Conservation (phyloP, 768 basidiomycete species). For the Rhizopogon vinicolor region DNA sequence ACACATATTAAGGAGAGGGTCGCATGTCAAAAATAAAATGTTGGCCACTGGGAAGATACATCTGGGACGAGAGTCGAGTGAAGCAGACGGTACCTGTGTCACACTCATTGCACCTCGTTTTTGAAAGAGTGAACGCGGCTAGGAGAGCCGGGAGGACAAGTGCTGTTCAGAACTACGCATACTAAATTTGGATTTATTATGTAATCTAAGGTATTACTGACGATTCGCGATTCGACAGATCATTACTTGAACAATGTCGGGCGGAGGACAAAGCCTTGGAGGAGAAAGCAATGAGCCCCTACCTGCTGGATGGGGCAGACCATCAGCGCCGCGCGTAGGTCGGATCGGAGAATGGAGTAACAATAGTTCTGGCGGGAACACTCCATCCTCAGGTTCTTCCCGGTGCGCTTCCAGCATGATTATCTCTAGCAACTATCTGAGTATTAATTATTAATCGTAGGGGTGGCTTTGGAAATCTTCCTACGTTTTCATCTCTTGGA, state of each 20-base stretch:
- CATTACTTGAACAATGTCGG: conserved; percentile 30
- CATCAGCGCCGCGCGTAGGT: conserved; percentile 40
- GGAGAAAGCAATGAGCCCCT: conserved; percentile 44
- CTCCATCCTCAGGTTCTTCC: conserved; percentile 3
- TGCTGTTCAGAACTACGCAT: not conserved
- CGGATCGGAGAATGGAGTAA: conserved; percentile 48
- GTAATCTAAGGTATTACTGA: not conserved
- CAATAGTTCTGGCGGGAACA: conserved; percentile 23
- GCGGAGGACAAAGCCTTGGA: conserved; percentile 42
- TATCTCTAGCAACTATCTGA: not conserved
- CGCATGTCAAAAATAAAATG: too few species aligned
- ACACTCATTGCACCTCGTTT: too few species aligned
- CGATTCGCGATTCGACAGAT: not conserved
- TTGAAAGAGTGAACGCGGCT: too few species aligned
- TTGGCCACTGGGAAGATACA: too few species aligned
- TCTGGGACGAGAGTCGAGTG: too few species aligned
- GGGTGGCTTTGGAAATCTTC: conserved; percentile 30
- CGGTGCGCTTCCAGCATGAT: conserved; percentile 6
- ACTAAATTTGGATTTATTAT: not conserved
- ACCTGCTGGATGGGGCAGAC: conserved; percentile 42
- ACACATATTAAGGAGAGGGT: too few species aligned
- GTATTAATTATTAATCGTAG: not conserved
- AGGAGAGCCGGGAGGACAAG: too few species aligned
- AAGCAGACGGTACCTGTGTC: too few species aligned
- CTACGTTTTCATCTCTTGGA: conserved; percentile 8